Conservation (phyloP, 331 rosid genomes). For the Saraca asoca region DNA sequence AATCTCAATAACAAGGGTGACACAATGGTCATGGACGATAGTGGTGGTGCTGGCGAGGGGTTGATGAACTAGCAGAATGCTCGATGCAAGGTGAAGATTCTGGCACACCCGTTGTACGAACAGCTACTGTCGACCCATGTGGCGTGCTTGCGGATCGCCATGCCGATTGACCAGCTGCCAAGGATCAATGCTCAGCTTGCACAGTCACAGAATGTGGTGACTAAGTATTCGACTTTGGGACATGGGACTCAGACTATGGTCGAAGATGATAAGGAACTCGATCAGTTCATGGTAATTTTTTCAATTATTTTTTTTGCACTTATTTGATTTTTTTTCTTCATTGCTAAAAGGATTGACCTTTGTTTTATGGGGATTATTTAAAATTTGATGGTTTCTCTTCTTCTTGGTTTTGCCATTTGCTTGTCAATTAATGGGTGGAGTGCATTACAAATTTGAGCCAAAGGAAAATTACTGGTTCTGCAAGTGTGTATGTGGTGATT, state of each 20-base stretch:
- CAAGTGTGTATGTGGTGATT: background rate
- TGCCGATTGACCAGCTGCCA: constrained; percentile 96
- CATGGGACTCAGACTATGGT: constrained; percentile 57
- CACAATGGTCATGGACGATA: constrained; percentile 43
- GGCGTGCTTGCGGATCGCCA: constrained; percentile 91
- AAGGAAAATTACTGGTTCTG: background rate
- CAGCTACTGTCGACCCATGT: constrained; percentile 93
- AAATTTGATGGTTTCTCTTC: background rate
- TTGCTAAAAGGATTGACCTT: background rate
- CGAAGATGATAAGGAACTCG: constrained; percentile 83
- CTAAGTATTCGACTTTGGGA: constrained; percentile 77
- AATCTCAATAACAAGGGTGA: constrained; percentile 46
- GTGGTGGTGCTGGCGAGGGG: constrained; percentile 46
- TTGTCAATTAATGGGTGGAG: background rate
- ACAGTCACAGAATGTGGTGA: constrained; percentile 90
- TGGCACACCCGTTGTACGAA: constrained; percentile 82
- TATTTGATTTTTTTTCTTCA: background rate
- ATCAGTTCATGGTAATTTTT: constrained; percentile 80
- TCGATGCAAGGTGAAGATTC: constrained; percentile 75
- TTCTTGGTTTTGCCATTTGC: background rate
- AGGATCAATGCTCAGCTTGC: constrained; percentile 95
- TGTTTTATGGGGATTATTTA: background rate
- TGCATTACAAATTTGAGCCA: background rate
- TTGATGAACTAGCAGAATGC: constrained; percentile 86
- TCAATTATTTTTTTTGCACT: background rate